A percentile compares a stretch with the other conserved stretches of the same genome.
phyloP scores from a whole-genome alignment of 1,284 basidiomycete species.

The Trichosporon sp. region DNA sequence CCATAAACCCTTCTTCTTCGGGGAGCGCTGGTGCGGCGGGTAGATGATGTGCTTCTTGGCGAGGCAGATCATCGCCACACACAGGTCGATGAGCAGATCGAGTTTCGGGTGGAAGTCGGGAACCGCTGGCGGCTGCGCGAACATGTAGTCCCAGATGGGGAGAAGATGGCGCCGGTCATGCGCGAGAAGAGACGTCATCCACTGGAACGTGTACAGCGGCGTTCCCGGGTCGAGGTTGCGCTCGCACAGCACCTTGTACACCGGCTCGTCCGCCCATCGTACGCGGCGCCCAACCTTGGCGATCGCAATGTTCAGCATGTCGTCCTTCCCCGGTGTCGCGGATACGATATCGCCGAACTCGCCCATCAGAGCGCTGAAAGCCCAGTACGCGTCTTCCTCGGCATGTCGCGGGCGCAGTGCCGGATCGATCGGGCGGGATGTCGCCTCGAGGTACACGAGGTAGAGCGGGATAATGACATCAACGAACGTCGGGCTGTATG shows the following conservation, averaged over 20 bases:
- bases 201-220: conserved; percentile 49
- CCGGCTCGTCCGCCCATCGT: conserved; percentile 48
- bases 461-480: conserved; percentile 55
- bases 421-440: conserved; percentile 15
- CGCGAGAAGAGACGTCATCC: conserved; percentile 44
- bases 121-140: conserved; percentile 44
- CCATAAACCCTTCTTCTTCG: conserved; percentile 28
- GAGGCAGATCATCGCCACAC: conserved; percentile 48
- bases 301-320: conserved; percentile 31
- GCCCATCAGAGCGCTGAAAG: conserved; percentile 44
- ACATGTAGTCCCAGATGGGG: conserved; percentile 51
- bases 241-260: conserved; percentile 35
- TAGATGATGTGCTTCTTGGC: conserved; percentile 35
- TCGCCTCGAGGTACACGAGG: conserved; percentile 40
- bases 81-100: conserved; percentile 48
- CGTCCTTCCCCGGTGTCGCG: conserved; percentile 24
- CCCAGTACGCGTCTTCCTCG: conserved; percentile 55
- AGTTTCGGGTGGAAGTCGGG: conserved; percentile 41
- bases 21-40: conserved; percentile 24
- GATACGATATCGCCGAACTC: conserved; percentile 41
- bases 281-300: conserved; percentile 40
- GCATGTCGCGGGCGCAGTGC: conserved; percentile 24
- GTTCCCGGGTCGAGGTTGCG: conserved; percentile 46
- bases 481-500: conserved; percentile 49
- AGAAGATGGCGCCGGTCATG: conserved; percentile 38